These are phyloP conservation scores for Vickermania spadyakhi DNA, from an alignment of 208 protist genomes.

Conservation along the genomic window DNA sequence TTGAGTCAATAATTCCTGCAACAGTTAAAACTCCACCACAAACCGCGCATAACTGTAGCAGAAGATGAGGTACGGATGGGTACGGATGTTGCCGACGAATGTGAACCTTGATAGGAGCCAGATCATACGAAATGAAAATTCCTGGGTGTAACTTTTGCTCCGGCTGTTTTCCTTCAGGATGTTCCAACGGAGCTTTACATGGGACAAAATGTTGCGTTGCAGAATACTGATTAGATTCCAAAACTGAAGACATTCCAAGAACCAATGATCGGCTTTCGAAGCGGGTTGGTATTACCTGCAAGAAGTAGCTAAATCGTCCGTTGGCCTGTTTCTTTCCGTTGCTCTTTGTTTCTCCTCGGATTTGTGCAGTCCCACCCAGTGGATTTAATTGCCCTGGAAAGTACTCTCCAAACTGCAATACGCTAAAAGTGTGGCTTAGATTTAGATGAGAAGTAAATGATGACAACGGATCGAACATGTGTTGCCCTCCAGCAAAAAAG, in stretches of 20 bases:
- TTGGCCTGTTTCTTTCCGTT: conserved; percentile 21
- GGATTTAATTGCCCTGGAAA: conserved; percentile 77
- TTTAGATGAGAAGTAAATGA: conserved; percentile 42
- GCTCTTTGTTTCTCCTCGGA: conserved; percentile 11
- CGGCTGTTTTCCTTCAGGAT: neutral
- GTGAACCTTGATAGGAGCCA: conserved; percentile 72
- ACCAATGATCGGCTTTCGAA: conserved; percentile 38
- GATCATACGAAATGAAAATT: conserved; percentile 85
- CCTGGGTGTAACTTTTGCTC: conserved; percentile 31
- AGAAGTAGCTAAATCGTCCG: conserved; percentile 83
- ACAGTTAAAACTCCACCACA: conserved; percentile 60
- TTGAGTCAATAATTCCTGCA: conserved; percentile 38
- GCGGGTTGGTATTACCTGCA: conserved; percentile 82
- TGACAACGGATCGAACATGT: conserved; percentile 47
- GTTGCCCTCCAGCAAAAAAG: conserved; percentile 26
- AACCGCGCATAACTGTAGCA: conserved; percentile 61
- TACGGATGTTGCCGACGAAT: conserved; percentile 40
- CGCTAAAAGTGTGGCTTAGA: conserved; percentile 72
- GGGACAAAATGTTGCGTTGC: conserved; percentile 79
- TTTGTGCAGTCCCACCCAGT: conserved; percentile 37
- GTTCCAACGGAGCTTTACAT: neutral
- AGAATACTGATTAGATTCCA: conserved; percentile 85
- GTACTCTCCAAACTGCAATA: conserved; percentile 61
- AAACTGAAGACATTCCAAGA: conserved; percentile 10
- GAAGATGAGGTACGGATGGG: conserved; percentile 41